Evolutionary conservation across 169 alveolate genomes (phyloP).

Genomic region (Plasmodium chabaudi): DNA sequence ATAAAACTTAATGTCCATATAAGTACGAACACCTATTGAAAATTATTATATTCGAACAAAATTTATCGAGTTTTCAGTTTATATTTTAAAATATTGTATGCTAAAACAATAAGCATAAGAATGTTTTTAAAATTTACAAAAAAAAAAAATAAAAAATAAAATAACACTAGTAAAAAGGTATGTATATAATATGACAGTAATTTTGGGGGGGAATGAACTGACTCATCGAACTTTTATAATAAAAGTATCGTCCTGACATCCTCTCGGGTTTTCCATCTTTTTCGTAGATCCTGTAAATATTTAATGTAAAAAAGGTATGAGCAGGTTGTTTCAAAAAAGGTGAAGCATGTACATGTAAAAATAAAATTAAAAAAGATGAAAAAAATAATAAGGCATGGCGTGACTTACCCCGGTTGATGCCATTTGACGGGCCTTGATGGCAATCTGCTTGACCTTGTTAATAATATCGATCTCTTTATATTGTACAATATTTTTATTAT

Average conservation of each 20-base stretch:
- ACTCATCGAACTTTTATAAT: neutral
- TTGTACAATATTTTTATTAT: slow-evolving; percentile 39
- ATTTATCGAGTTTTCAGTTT: too few species aligned
- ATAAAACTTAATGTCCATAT: neutral
- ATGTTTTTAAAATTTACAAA: neutral
- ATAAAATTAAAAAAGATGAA: neutral
- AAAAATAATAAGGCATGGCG: neutral
- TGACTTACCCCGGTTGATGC: slow-evolving; percentile 62
- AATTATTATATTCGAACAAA: too few species aligned
- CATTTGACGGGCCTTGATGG: slow-evolving; percentile 62
- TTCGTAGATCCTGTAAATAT: slow-evolving; percentile 49
- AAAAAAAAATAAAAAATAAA: slow-evolving; percentile 41
- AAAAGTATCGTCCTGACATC: slow-evolving; percentile 50
- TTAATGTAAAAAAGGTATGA: too few species aligned
- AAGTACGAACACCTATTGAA: neutral
- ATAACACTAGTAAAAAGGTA: neutral
- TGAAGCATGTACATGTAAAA: neutral
- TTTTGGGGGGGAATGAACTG: too few species aligned
- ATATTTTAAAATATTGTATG: too few species aligned
- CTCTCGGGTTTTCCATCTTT: slow-evolving; percentile 63
- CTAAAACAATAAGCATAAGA: too few species aligned
- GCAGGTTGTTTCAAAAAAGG: too few species aligned
- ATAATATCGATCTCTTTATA: slow-evolving; percentile 58
- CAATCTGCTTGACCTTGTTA: slow-evolving; percentile 49
- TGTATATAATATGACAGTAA: neutral